phyloP scores from a whole-genome alignment of 176 grass and related monocot genomes.

The Carex scoparia region DNA sequence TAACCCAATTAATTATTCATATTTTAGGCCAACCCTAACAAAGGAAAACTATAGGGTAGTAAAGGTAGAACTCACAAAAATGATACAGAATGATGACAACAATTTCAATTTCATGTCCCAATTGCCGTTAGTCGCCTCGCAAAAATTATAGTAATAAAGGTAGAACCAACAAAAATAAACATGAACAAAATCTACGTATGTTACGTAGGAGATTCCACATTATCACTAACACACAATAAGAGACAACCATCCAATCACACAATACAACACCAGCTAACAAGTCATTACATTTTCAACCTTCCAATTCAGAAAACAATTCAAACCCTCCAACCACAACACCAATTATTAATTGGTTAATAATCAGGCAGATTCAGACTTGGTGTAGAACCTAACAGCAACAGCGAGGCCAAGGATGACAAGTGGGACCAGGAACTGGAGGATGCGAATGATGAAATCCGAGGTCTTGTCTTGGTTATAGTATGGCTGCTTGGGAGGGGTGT shows the following conservation, averaged over 20 bases:
- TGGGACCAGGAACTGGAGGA: constrained; percentile 84
- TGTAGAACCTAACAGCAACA: constrained; percentile 77
- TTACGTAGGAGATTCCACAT: background rate
- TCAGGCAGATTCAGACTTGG: constrained; percentile 30
- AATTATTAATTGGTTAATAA: background rate
- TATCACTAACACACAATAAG: background rate
- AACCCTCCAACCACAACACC: background rate
- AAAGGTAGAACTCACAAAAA: background rate
- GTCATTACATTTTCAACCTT: background rate
- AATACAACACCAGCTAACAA: background rate
- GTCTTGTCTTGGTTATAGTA: constrained; percentile 94
- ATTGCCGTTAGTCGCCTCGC: background rate
- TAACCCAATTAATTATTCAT: no score
- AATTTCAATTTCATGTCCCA: background rate
- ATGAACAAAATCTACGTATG: background rate
- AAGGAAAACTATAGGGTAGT: no score
- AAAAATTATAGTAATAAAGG: background rate
- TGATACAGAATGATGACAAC: background rate
- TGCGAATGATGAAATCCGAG: constrained; percentile 57
- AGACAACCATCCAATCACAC: background rate
- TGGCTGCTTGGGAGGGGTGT: constrained; percentile 69
- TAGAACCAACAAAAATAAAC: background rate
- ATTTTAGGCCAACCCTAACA: no score
- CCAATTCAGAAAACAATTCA: background rate
- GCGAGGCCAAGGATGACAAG: constrained; percentile 73